Base-by-base conservation (phyloP, 2,329 filamentous ascomycete genomes). In the Seiridium cupressi region DNA sequence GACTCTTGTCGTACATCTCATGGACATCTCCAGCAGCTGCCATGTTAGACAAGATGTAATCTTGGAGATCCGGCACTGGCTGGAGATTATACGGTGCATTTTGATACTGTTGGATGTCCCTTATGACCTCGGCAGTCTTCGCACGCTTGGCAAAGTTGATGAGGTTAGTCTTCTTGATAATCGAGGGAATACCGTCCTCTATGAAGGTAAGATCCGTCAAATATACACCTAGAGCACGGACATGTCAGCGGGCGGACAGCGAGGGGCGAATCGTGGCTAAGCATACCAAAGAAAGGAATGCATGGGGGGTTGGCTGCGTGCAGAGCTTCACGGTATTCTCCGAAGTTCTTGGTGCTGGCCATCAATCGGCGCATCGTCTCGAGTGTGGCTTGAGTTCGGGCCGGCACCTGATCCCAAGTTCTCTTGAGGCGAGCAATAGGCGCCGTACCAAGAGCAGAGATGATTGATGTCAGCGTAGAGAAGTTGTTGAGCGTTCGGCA, bases 81-180 rank as follows among this genome's bases (percentile, higher is more conserved):
- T 96, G 91, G 57, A 99, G 81, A 6, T 91, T 89, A 73, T 98
- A 99, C n/a, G 93, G 93, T 62, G 96, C 92, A 69, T 97, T 97
- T 75, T 99, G 95, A 73, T 97, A 99, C 73, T 98, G 94, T 75
- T 98, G 95, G 65, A 99, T 98, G 74, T 98, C 94, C 63, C 93
- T 91, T 69, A 99, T 99, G 47, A 99, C 95, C 74, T 98, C 95
- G 26, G 95, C 95, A 11, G 95, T 98, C 83, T 98, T 99, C 59
- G 93, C 91, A 57, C 95, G 90, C 82, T 99, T 99, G 70, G 93
- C 93, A 76, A 99, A 99, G 79, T 99, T 99, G 81, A 99, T 97
- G 67, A 97, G 82, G 70, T 96, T 92, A 6, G 93, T 95, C 77
- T 96, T 96, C 77, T 97, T 98, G 77, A 96, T 93, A 68, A 97